Conservation (phyloP, 2,329 filamentous ascomycete species). For the Aspergillus japonicus region DNA sequence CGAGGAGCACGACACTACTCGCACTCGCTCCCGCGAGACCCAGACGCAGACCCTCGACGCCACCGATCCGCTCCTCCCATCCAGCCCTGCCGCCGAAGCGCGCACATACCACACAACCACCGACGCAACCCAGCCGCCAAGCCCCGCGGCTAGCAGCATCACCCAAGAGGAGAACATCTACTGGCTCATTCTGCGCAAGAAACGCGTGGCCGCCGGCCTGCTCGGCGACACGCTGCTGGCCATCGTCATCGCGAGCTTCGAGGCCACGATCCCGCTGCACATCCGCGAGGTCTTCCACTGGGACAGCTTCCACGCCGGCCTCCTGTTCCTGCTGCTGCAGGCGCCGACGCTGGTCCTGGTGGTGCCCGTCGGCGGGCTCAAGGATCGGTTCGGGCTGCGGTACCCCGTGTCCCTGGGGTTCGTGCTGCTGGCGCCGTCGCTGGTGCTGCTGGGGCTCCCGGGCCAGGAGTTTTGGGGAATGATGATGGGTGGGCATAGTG, state of each 20-base stretch:
- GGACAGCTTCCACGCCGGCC: conserved; percentile 53
- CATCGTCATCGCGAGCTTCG: conserved; percentile 51
- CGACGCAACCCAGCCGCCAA: too few species aligned
- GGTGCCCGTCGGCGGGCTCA: conserved; percentile 54
- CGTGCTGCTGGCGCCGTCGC: conserved; percentile 9
- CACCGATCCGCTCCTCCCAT: not conserved
- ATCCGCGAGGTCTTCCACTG: conserved; percentile 53
- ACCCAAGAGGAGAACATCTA: not conserved
- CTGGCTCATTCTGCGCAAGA: not conserved
- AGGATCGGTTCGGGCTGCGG: conserved; percentile 14
- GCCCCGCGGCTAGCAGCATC: not conserved
- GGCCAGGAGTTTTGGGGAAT: not conserved
- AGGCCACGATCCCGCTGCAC: conserved; percentile 55
- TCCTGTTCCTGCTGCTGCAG: conserved; percentile 57
- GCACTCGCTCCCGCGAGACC: too few species aligned
- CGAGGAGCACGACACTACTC: not conserved
- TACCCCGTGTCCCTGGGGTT: conserved; percentile 14
- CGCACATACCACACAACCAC: conserved; percentile 19
- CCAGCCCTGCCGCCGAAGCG: not conserved
- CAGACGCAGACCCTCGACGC: not conserved
- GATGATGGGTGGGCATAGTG: not conserved
- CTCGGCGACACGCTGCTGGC: conserved; percentile 1
- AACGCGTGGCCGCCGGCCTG: not conserved
- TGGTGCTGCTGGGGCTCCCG: conserved; percentile 26
- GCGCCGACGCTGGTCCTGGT: conserved; percentile 57